Conservation (phyloP, 148 eudicot genomes). For the Agrostemma githago region DNA sequence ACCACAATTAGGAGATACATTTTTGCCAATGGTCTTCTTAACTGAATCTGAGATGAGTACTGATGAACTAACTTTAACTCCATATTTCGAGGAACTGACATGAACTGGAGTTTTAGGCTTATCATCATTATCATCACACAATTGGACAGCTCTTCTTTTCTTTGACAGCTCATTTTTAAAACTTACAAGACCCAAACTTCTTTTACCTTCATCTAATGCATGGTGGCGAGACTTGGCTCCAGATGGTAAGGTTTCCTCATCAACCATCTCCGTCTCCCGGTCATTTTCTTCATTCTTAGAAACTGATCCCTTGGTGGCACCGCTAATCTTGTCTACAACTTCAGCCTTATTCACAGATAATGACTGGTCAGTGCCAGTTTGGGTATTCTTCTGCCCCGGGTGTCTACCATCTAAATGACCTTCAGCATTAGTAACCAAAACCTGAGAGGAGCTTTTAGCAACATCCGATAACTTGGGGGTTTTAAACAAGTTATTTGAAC, state of each 20-base stretch:
- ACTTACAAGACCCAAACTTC: conserved; percentile 17
- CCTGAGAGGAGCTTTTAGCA: conserved; percentile 26
- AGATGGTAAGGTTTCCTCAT: conserved; percentile 45
- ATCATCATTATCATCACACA: conserved; percentile 60
- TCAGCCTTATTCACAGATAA: conserved; percentile 42
- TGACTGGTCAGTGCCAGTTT: conserved; percentile 29
- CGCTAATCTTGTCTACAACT: conserved; percentile 31
- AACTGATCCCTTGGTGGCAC: conserved; percentile 27
- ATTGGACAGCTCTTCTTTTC: conserved; percentile 73
- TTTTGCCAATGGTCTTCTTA: conserved; percentile 25
- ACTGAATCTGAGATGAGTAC: conserved; percentile 25
- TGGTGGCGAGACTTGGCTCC: conserved; percentile 44
- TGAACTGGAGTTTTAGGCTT: conserved; percentile 84
- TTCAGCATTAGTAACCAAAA: conserved; percentile 22
- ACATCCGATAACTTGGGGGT: conserved; percentile 31
- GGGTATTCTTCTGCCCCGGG: conserved; percentile 29
- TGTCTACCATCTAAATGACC: conserved; percentile 29
- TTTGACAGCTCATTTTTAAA: conserved; percentile 30
- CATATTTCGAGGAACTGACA: conserved; percentile 34
- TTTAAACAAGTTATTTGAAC: conserved; percentile 31
- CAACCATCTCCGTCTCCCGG: conserved; percentile 22
- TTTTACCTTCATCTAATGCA: conserved; percentile 41
- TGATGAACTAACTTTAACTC: conserved; percentile 36
- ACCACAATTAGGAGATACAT: conserved; percentile 25
- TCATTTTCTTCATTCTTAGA: conserved; percentile 20